Evolutionary conservation across 2,329 filamentous ascomycete species (phyloP).

Genomic region (Epichloe aotearoae): DNA sequence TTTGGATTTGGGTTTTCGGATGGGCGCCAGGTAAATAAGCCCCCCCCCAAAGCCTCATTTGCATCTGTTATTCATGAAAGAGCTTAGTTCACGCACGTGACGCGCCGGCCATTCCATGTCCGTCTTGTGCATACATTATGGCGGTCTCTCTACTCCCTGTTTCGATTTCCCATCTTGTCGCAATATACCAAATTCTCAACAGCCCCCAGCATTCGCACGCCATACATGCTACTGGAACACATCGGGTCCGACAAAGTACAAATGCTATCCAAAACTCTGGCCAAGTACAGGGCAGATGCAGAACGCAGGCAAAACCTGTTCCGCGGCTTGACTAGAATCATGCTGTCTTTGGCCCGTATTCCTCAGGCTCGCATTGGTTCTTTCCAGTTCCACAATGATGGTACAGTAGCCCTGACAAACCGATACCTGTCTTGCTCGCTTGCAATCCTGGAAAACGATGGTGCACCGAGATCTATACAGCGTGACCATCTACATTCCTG

Average conservation of each 20-base stretch:
- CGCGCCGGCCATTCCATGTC: too few species aligned
- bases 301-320: too few species aligned
- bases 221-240: too few species aligned
- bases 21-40: neutral
- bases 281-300: too few species aligned
- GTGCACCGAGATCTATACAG: neutral
- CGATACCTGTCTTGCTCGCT: neutral
- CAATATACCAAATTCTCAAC: too few species aligned
- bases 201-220: too few species aligned
- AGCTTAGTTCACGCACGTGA: neutral
- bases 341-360: neutral
- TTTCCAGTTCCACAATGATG: neutral
- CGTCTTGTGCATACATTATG: too few species aligned
- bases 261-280: too few species aligned
- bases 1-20: slow-evolving; percentile 7
- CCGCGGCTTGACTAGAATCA: neutral
- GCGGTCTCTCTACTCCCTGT: too few species aligned
- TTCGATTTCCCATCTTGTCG: too few species aligned
- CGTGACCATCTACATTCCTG: neutral
- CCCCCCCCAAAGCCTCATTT: neutral
- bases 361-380: neutral
- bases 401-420: neutral
- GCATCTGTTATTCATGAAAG: neutral
- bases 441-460: neutral
- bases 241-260: too few species aligned